Evolutionary conservation across 495 filamentous ascomycete species (phyloP).

Genomic region (Chlorociboria aeruginascens): DNA sequence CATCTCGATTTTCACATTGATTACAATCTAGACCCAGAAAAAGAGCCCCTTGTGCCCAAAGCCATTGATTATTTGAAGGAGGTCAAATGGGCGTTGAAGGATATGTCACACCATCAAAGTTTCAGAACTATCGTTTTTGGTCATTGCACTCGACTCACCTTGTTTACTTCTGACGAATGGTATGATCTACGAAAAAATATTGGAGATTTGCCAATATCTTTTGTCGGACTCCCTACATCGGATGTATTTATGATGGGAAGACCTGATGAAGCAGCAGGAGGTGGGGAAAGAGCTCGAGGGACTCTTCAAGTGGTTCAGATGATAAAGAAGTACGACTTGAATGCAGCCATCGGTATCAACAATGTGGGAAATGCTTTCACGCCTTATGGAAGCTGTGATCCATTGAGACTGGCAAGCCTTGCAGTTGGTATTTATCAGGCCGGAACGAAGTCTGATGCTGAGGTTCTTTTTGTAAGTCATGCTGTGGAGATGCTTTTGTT

Average conservation of each 20-base stretch:
- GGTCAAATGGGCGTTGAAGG: constrained; percentile 31
- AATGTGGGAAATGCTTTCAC: constrained; percentile 74
- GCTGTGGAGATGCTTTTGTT: background rate
- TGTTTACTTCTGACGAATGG: constrained; percentile 41
- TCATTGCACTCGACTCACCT: constrained; percentile 58
- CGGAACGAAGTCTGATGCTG: constrained; percentile 45
- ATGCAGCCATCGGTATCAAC: constrained; percentile 56
- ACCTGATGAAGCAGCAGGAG: constrained; percentile 21
- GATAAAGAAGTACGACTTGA: constrained; percentile 46
- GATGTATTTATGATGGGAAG: constrained; percentile 62
- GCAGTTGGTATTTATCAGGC: constrained; percentile 60
- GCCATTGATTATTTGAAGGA: constrained; percentile 37
- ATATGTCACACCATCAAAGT: background rate
- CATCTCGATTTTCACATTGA: constrained; percentile 68
- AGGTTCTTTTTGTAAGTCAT: constrained; percentile 33
- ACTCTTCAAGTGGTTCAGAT: constrained; percentile 52
- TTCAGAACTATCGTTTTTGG: constrained; percentile 49
- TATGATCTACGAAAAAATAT: constrained; percentile 31
- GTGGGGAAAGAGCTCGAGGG: constrained; percentile 33
- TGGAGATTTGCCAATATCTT: constrained; percentile 45
- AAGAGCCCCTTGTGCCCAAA: constrained; percentile 37
- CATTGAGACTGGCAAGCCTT: constrained; percentile 48
- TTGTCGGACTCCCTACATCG: constrained; percentile 62
- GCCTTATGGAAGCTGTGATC: constrained; percentile 61
- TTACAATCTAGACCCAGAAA: constrained; percentile 45